Base-by-base conservation (phyloP, 2,329 filamentous ascomycete genomes). In the Paraconiothyrium sp. region DNA sequence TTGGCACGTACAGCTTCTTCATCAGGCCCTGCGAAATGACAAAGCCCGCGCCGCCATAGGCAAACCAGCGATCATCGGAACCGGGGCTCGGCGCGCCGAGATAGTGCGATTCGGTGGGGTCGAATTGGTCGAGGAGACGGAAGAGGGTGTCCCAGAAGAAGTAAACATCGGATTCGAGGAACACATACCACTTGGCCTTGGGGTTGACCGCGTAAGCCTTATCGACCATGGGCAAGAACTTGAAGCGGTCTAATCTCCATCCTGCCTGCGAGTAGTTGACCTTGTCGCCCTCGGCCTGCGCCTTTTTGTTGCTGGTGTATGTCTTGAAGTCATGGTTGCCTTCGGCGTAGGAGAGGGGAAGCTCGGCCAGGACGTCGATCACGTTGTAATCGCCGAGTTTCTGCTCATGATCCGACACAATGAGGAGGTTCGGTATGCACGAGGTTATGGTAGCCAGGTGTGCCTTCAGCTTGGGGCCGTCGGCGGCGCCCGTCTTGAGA, bases 391-490 rank as follows among this genome's bases (percentile, higher is more conserved):
- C 59, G 81, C 85, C 58, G 77, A 81, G 59, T 83, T 81, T 79
- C 70, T 88, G 85, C 41, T 84, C 84, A 60, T 84, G 84, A 73
- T 89, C 87, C 58, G 86, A 88, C 70, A 86, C 87, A 64, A 89
- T 82, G 47, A 85, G 79, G 51, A 84, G 83, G 70, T 88, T 79
- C 22, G 83, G 81, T 61, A 86, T 83, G 71, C 82, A 87, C 22
- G 84, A 83, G 49, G 85, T 86, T 37, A 85, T 82, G 65, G 82
- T 86, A 46, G 80, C 73, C 49, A 88, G 75, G 57, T 86, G 84
- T 3, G 83, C 80, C 32, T 82, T 76, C 56, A 80, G 79, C 46
- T 80, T 75, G 7, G 73, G 68, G 11, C 57, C 57, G 56, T 85
- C 84, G 59, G 79, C 80, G 57, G 81, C 79, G 52, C 84, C 83